phyloP scores from a whole-genome alignment of 2,329 filamentous ascomycete species.

The Sporothrix pseudoabietina region DNA sequence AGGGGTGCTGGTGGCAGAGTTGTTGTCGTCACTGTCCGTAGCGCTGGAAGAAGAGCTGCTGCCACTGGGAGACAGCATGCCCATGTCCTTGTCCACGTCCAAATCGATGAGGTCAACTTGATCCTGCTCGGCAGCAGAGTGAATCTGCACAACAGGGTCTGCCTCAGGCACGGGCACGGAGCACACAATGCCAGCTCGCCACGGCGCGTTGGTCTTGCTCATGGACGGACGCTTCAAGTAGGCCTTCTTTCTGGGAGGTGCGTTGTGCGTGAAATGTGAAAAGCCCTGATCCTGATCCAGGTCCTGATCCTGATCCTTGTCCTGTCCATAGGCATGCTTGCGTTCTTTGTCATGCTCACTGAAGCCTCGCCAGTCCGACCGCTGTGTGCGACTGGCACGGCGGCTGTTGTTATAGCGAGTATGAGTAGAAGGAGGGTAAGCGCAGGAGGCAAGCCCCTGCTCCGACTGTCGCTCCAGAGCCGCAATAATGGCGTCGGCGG shows the following conservation, averaged over 20 bases:
- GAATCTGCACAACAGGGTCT: background rate
- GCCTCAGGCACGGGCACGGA: background rate
- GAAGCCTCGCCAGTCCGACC: background rate
- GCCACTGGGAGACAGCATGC: background rate
- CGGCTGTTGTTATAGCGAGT: no score
- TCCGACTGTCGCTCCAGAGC: background rate
- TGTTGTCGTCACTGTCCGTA: background rate
- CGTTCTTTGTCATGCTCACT: background rate
- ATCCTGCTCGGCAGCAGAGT: background rate
- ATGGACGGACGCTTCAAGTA: background rate
- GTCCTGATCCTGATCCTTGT: background rate
- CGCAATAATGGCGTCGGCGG: background rate
- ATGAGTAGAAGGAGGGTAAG: background rate
- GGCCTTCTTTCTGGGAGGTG: background rate
- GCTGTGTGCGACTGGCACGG: background rate
- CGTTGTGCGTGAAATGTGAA: background rate
- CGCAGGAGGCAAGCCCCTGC: background rate
- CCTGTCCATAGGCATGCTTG: background rate
- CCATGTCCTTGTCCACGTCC: no score
- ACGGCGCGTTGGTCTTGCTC: slow-evolving; percentile 15
- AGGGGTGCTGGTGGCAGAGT: background rate
- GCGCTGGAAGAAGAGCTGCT: background rate
- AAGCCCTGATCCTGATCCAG: no score
- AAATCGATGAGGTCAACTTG: slow-evolving; percentile 4
- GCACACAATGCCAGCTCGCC: background rate